Percentiles rank a stretch among this genome's conserved stretches.
These are phyloP conservation scores for Blakeslea trispora DNA, from an alignment of 371 early-diverging fungal genomes.

Conservation along the genomic window DNA sequence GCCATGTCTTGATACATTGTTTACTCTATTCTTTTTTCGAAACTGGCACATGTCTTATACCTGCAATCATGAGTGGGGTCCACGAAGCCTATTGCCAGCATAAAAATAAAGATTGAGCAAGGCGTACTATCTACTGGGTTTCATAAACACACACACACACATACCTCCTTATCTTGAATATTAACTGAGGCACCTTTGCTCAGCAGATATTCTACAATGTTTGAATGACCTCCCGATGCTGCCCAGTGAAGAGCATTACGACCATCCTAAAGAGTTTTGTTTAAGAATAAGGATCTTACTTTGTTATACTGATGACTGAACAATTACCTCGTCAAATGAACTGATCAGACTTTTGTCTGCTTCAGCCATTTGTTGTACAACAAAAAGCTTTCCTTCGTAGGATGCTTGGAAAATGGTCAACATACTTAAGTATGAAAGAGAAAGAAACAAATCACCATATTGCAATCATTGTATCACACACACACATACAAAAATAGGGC, in stretches of 20 bases:
- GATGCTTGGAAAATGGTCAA: constrained; percentile 52
- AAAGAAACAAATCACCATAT: too few species aligned
- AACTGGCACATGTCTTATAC: constrained; percentile 25
- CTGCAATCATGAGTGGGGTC: constrained; percentile 67
- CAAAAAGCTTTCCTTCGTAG: constrained; percentile 54
- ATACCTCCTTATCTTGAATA: constrained; percentile 53
- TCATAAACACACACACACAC: not conserved
- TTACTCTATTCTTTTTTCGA: not conserved
- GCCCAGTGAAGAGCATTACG: constrained; percentile 53
- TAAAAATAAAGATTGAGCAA: not conserved
- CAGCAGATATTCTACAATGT: constrained; percentile 68
- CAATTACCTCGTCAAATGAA: constrained; percentile 60
- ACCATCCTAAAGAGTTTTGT: constrained; percentile 27
- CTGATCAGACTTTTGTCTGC: constrained; percentile 44
- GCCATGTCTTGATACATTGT: not conserved
- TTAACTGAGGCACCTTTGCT: constrained; percentile 58
- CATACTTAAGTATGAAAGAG: constrained; percentile 9
- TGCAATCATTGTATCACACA: too few species aligned
- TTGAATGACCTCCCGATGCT: constrained; percentile 68
- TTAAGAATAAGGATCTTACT: constrained; percentile 11
- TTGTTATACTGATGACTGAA: too few species aligned
- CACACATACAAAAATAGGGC: too few species aligned
- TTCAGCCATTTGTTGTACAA: constrained; percentile 57
- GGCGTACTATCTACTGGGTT: too few species aligned
- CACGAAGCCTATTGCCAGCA: constrained; percentile 58